phyloP scores from a whole-genome alignment of 139 green algal species.

The Haematococcus lacustris region DNA sequence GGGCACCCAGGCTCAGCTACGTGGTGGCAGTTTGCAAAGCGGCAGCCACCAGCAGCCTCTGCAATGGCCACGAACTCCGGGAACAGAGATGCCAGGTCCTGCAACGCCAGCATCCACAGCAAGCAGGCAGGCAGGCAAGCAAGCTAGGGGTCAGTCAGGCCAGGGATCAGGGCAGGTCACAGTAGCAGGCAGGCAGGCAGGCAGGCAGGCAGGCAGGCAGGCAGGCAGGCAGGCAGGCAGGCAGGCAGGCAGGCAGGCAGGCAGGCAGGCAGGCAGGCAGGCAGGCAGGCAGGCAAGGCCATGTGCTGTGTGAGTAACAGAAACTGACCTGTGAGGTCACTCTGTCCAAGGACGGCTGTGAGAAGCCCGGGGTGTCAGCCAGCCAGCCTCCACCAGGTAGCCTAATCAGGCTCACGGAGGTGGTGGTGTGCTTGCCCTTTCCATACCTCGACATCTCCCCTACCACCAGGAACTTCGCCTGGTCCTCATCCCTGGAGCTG shows the following conservation, averaged over 20 bases:
- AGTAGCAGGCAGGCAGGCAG: too few species aligned
- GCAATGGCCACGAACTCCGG: slow-evolving; percentile 42
- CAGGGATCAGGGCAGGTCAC: too few species aligned
- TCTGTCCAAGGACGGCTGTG: slow-evolving; percentile 54
- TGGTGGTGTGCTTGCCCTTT: slow-evolving; percentile 88
- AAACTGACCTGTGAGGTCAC: slow-evolving; percentile 8
- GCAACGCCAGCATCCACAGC: too few species aligned
- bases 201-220: too few species aligned
- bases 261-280: too few species aligned
- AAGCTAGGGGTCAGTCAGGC: too few species aligned
- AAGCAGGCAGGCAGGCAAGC: too few species aligned
- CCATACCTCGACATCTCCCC: slow-evolving; percentile 69
- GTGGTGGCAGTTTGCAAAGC: slow-evolving; percentile 85
- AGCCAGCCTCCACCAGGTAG: slow-evolving; percentile 70
- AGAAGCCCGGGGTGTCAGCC: slow-evolving; percentile 91
- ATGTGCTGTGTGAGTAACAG: neutral
- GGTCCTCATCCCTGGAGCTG: too few species aligned
- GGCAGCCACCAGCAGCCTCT: slow-evolving; percentile 33
- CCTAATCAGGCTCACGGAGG: slow-evolving; percentile 69
- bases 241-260: too few species aligned
- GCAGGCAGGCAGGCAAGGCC: too few species aligned
- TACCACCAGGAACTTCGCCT: slow-evolving; percentile 42
- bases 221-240: too few species aligned
- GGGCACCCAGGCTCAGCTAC: slow-evolving; percentile 79
- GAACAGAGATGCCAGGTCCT: slow-evolving; percentile 45